Conservation (phyloP, 169 alveolate genomes). For the Babesia divergens region DNA sequence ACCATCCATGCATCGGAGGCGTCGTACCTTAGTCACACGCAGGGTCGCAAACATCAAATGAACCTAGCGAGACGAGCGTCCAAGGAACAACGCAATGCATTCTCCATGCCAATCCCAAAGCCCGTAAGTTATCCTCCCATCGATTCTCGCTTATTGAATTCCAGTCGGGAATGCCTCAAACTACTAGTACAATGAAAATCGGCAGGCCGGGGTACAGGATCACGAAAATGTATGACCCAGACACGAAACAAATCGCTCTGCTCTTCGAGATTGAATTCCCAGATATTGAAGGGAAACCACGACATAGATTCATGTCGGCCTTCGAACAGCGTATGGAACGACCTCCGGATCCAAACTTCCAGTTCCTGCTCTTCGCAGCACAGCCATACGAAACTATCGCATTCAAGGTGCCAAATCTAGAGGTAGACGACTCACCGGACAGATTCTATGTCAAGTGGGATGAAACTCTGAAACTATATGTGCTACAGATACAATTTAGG, state of each 20-base stretch:
- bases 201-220: constrained; percentile 98
- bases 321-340: constrained; percentile 89
- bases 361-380: constrained; percentile 96
- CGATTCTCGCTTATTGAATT: not conserved
- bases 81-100: constrained; percentile 88
- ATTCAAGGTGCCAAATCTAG: constrained; percentile 93
- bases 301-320: constrained; percentile 95
- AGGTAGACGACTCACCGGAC: constrained; percentile 81
- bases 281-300: constrained; percentile 84
- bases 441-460: constrained; percentile 90
- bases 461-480: constrained; percentile 86
- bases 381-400: constrained; percentile 97
- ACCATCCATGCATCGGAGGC: constrained; percentile 98
- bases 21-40: constrained; percentile 96
- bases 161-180: constrained; percentile 62
- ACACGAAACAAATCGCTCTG: constrained; percentile 89
- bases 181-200: constrained; percentile 84
- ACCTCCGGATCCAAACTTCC: constrained; percentile 92
- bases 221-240: constrained; percentile 91
- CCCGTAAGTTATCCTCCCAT: not conserved
- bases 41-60: constrained; percentile 95
- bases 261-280: constrained; percentile 95
- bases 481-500: constrained; percentile 85
- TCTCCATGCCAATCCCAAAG: constrained; percentile 76
- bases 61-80: constrained; percentile 93